phyloP scores from a whole-genome alignment of 2,329 filamentous ascomycete genomes.

The Hymenoscyphus infarciens region DNA sequence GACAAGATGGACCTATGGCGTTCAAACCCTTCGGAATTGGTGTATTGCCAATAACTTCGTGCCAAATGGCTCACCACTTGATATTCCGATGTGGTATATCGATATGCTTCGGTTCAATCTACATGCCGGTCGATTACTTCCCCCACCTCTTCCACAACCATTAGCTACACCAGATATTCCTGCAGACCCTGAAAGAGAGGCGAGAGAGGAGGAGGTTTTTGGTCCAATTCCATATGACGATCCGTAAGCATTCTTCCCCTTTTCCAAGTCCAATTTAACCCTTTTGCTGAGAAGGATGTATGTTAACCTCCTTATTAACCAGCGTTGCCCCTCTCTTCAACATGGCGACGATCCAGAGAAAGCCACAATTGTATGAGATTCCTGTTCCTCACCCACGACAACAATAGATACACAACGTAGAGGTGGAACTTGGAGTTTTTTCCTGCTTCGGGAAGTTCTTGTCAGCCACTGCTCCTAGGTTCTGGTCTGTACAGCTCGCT shows the following conservation, averaged over 20 bases:
- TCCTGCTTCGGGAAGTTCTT: too few relatives aligned
- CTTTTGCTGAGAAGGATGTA: not conserved
- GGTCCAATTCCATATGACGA: not conserved
- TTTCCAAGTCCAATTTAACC: not conserved
- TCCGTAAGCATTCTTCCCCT: not conserved
- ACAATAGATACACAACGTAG: too few relatives aligned
- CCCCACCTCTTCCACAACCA: not conserved
- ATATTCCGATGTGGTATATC: not conserved
- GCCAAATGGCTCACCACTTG: not conserved
- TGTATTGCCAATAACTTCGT: not conserved
- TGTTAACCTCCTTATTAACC: not conserved
- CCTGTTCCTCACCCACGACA: too few relatives aligned
- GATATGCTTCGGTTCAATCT: not conserved
- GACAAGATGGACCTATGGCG: not conserved
- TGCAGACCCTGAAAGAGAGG: not conserved
- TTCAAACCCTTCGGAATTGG: not conserved
- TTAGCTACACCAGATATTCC: not conserved
- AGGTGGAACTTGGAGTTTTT: too few relatives aligned
- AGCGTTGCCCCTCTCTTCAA: not conserved
- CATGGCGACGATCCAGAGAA: not conserved
- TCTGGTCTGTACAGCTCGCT: too few relatives aligned
- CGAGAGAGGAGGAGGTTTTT: not conserved
- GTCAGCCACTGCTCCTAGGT: too few relatives aligned
- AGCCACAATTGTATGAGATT: too few relatives aligned
- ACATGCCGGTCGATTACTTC: not conserved